Base-by-base conservation (phyloP, 768 basidiomycete genomes). In the Trametopsis cervina region DNA sequence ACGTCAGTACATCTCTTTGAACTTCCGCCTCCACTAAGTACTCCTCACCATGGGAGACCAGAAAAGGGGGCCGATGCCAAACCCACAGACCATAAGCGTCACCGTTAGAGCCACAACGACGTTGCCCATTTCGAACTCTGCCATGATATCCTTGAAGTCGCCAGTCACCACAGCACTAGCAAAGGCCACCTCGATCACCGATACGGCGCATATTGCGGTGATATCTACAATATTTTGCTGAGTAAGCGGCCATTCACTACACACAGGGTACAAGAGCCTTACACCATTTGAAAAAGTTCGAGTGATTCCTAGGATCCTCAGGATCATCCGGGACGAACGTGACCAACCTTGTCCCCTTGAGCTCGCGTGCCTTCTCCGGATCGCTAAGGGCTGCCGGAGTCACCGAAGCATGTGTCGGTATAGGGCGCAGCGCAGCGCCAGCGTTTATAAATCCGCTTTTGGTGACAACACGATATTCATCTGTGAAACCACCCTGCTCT, bases 291-390 rank as follows among this genome's bases (percentile, higher is more conserved):
- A 62, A 64, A 29, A 51, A n/a, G 27, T 54, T 47, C n/a, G 63
- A 60, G 61, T 63, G 66, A 40, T 69, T 69, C 26, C 67, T 59
- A 13, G 70, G 71, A 60, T 72, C 69, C 50, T 68, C 67, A 2
- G 67, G 64, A 47, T 71, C 71, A 47, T 63, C 56, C 13, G 60
- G 63, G 41, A 57, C 59, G 62, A 63, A 71, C 18, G 63, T 65
- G 39, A 72, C 69, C 42, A 71, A 54, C 44, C 65, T 57, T 49
- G 62, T 54, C 38, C 63, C 52, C 43, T 53, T 57, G 29, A 65
- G 55, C 37, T 51, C 58, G 6, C 61, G 57, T 24, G 63, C 68
- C 44, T 70, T 69, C 49, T 70, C 68, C 4, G 61, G 64, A 25
- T 68, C 67, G 10, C 56, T 55, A 25, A 60, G 48, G 17, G 55